Percentiles rank a stretch among this genome's conserved stretches.
Conservation (phyloP, 148 eudicot species). For the Heliamphora exappendiculata region DNA sequence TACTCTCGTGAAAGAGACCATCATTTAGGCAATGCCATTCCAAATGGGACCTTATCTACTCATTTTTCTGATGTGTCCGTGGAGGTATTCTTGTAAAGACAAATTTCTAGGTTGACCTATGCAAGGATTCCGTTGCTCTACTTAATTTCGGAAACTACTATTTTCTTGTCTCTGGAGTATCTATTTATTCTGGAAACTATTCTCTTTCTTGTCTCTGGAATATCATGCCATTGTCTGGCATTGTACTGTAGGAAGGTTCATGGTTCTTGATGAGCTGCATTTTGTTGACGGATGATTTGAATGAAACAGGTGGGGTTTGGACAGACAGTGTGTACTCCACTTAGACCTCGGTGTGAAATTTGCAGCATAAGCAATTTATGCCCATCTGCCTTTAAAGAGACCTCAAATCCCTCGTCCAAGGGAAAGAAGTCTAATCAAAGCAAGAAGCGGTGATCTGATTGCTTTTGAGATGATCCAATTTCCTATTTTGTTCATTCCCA, state of each 20-base stretch:
- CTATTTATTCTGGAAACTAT: too few species aligned
- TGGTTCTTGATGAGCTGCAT: neutral
- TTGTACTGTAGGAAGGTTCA: neutral
- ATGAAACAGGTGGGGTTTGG: conserved; percentile 82
- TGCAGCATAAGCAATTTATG: conserved; percentile 60
- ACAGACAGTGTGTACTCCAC: conserved; percentile 85
- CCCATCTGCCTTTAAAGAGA: conserved; percentile 84
- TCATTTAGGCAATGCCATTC: neutral
- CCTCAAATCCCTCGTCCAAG: conserved; percentile 52
- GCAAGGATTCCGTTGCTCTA: neutral
- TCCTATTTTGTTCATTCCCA: neutral
- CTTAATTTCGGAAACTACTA: neutral
- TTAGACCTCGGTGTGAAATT: conserved; percentile 62
- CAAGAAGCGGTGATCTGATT: neutral
- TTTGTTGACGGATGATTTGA: neutral
- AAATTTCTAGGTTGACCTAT: neutral
- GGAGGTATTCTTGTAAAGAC: neutral
- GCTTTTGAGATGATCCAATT: conserved; percentile 10
- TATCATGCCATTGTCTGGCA: neutral
- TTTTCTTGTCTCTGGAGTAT: neutral
- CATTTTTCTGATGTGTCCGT: neutral
- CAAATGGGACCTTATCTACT: neutral
- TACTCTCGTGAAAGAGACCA: too few species aligned
- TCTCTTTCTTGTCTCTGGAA: neutral
- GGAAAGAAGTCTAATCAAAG: conserved; percentile 30